Evolutionary conservation across 139 green algal genomes (phyloP).

Genomic region (Tetradesmus lagerheimii): DNA sequence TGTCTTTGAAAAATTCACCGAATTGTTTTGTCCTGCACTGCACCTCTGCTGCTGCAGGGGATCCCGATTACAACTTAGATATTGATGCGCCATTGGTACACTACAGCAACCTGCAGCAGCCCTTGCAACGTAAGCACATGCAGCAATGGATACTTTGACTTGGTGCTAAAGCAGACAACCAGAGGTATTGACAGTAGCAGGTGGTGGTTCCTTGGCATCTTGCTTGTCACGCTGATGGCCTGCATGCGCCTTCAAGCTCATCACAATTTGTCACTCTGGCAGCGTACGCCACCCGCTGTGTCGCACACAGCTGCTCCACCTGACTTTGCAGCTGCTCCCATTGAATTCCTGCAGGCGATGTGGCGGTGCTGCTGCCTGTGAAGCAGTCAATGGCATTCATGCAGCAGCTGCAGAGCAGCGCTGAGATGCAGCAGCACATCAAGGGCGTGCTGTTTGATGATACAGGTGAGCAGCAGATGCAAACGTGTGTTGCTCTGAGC

Average conservation of each 20-base stretch:
- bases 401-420: background rate
- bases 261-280: too few species aligned
- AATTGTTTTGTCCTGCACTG: too few species aligned
- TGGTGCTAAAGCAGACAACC: too few species aligned
- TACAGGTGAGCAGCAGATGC: background rate
- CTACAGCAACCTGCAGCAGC: background rate
- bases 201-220: too few species aligned
- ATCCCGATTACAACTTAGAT: background rate
- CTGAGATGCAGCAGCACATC: background rate
- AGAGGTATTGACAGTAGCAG: too few species aligned
- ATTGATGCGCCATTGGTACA: constrained; percentile 37
- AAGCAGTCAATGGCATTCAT: constrained; percentile 47
- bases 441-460: constrained; percentile 54
- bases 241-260: too few species aligned
- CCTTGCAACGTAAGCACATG: background rate
- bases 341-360: constrained; percentile 9
- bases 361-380: constrained; percentile 46
- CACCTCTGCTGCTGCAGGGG: constrained; percentile 12
- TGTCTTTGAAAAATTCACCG: too few species aligned
- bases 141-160: background rate
- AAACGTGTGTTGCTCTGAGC: background rate
- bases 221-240: too few species aligned
- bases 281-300: too few species aligned
- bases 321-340: background rate
- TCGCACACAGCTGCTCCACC: background rate